A percentile compares a stretch with the other conserved stretches of the same genome.
These are phyloP conservation scores for Neurospora cerealis DNA, from an alignment of 495 filamentous ascomycete genomes.

Conservation along the genomic window DNA sequence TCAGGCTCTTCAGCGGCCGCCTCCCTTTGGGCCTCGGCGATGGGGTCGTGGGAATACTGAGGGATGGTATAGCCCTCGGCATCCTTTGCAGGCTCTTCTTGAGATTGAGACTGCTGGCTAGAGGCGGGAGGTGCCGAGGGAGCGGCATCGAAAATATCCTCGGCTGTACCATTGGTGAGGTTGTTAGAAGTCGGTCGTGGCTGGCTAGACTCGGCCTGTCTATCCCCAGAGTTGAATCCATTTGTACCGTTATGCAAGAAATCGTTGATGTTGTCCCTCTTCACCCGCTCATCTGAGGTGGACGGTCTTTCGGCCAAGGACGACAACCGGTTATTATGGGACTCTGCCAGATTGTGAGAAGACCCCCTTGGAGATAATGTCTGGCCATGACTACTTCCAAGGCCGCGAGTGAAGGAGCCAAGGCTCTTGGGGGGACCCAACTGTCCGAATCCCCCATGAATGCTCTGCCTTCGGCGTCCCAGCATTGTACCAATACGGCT, in stretches of 20 bases:
- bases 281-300: slow-evolving; percentile 14
- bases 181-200: slow-evolving; percentile 18
- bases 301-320: slow-evolving; percentile 41
- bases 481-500: slow-evolving; percentile 76
- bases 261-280: not conserved
- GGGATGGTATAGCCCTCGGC: slow-evolving; percentile 63
- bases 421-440: slow-evolving; percentile 34
- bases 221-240: slow-evolving; percentile 21
- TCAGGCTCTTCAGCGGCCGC: slow-evolving; percentile 54
- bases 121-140: slow-evolving; percentile 38
- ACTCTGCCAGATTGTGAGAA: slow-evolving; percentile 44
- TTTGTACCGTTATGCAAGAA: slow-evolving; percentile 35
- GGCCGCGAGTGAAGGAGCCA: slow-evolving; percentile 43
- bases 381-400: slow-evolving; percentile 40
- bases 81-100: slow-evolving; percentile 36
- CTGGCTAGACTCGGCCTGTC: slow-evolving; percentile 14
- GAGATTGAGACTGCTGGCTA: slow-evolving; percentile 18
- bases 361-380: slow-evolving; percentile 41
- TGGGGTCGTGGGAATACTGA: slow-evolving; percentile 61
- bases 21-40: slow-evolving; percentile 73
- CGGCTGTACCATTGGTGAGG: slow-evolving; percentile 27
- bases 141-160: slow-evolving; percentile 35
- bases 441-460: slow-evolving; percentile 41
- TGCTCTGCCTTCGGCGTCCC: slow-evolving; percentile 51
- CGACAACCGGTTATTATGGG: slow-evolving; percentile 35